phyloP scores from a whole-genome alignment of 1,284 basidiomycete genomes.

The Moesziomyces antarcticus region DNA sequence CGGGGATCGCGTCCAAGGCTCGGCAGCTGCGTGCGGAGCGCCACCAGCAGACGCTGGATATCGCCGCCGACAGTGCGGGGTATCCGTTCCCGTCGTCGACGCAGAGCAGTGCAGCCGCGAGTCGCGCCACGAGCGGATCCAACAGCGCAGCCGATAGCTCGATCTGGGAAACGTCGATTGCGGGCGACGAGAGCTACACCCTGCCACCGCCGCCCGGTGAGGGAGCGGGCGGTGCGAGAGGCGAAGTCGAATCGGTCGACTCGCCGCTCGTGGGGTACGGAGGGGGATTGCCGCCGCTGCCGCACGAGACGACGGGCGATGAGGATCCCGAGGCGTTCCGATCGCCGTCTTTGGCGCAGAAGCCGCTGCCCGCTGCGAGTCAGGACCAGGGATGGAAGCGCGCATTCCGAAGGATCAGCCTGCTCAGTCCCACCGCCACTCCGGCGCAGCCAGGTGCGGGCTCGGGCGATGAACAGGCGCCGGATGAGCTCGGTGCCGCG shows the following conservation, averaged over 20 bases:
- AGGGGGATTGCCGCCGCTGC: constrained; percentile 23
- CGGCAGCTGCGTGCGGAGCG: constrained; percentile 37
- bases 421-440: constrained; percentile 18
- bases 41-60: constrained; percentile 41
- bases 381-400: constrained; percentile 43
- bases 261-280: constrained; percentile 34
- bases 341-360: constrained; percentile 17
- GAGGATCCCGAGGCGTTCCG: constrained; percentile 24
- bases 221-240: not conserved
- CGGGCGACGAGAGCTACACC: constrained; percentile 52
- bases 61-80: constrained; percentile 15
- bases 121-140: constrained; percentile 23
- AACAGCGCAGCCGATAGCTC: constrained; percentile 37
- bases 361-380: constrained; percentile 8
- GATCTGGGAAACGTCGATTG: constrained; percentile 37
- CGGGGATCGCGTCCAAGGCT: constrained; percentile 30
- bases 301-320: constrained; percentile 39
- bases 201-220: constrained; percentile 17
- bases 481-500: constrained; percentile 3
- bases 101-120: constrained; percentile 22
- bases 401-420: constrained; percentile 34
- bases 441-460: constrained; percentile 2
- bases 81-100: constrained; percentile 32
- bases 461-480: constrained; percentile 3
- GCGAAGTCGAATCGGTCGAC: constrained; percentile 4